Evolutionary conservation across 1,284 basidiomycete species (phyloP), one percentile per base, ranked within the genome.

Genomic region (Mycena citricolor): DNA sequence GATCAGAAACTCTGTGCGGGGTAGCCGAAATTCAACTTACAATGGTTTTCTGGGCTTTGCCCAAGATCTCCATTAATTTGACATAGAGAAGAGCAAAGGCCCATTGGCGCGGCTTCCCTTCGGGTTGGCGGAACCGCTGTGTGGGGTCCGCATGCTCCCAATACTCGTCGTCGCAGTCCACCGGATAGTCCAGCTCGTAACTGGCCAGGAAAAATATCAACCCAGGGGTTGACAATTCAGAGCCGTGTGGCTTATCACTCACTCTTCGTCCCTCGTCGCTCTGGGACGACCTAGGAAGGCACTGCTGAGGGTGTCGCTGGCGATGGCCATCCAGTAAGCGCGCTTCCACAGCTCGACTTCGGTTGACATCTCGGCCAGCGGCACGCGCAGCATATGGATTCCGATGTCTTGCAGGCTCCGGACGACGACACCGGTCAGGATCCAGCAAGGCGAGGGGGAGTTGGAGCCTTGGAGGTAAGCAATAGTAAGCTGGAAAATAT

Each of bases 41-140:
- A 21, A 52, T 48, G 2, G 46, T 52, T 22, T 41, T 47, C 30
- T 50, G 41, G 2, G 52, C 76, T 49, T 74, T 77, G 3, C 77
- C 77, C 8, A 74, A 60, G 26, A 82, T 76, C 48, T 74, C 71
- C 45, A 67, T 65, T 6, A 82, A 62, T 49, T 73, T 71, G 22
- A 77, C 57, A 20, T 66, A 59, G 34, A 65, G 65, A 23, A 70
- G 68, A 54, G 77, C 75, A 32, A 61, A 70, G 0, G 69, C 44
- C 3, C 74, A 57, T 5, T 57, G 55, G 8, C 70, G 65, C 1
- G 69, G 66, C 42, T 63, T 63, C 3, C 62, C 66, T 4, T 60
- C 52, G 1, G 79, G 77, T 51, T 69, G 67, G 44, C 69, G 58
- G 52, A 44, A 54, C 17, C 32, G 14, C 21, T 45, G 22, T 5